phyloP scores from a whole-genome alignment of 768 basidiomycete species.

The Rhizopogon vinicolor region DNA sequence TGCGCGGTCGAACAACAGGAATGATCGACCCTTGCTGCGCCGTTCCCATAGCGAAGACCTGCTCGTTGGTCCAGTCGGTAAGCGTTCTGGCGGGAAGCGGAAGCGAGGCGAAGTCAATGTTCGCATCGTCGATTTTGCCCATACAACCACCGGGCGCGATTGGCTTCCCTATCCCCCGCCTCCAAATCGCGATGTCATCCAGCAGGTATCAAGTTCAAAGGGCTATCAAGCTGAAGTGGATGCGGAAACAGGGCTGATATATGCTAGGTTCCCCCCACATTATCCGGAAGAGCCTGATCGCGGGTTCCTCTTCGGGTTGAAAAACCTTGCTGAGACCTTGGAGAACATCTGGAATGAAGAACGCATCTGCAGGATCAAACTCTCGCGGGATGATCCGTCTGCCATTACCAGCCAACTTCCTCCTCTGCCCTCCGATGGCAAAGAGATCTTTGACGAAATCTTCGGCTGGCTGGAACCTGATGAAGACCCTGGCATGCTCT shows the following conservation, averaged over 20 bases:
- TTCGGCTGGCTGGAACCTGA: slow-evolving; percentile 45
- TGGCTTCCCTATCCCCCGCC: slow-evolving; percentile 66
- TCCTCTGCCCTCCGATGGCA: slow-evolving; percentile 64
- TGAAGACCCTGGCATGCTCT: slow-evolving; percentile 74
- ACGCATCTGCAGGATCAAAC: slow-evolving; percentile 63
- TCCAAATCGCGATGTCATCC: slow-evolving; percentile 31
- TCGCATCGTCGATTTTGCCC: slow-evolving; percentile 97
- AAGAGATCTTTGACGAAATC: slow-evolving; percentile 75
- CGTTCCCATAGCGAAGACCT: slow-evolving; percentile 81
- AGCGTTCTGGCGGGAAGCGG: slow-evolving; percentile 59
- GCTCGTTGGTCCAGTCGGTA: slow-evolving; percentile 59
- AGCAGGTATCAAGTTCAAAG: slow-evolving; percentile 53
- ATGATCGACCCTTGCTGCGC: slow-evolving; percentile 46
- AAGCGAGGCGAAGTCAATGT: slow-evolving; percentile 92
- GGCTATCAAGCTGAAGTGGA: slow-evolving; percentile 84
- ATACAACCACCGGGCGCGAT: slow-evolving; percentile 93
- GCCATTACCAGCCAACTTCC: slow-evolving; percentile 48
- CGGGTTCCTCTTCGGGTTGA: slow-evolving; percentile 90
- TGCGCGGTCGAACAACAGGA: slow-evolving; percentile 36
- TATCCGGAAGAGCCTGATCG: slow-evolving; percentile 87
- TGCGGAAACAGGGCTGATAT: slow-evolving; percentile 74
- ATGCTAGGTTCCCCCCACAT: slow-evolving; percentile 93
- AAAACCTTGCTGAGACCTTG: slow-evolving; percentile 70
- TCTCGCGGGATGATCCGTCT: slow-evolving; percentile 51
- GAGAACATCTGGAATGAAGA: slow-evolving; percentile 88